phyloP scores from a whole-genome alignment of 2,329 filamentous ascomycete species.

The Exophiala viscosa region DNA sequence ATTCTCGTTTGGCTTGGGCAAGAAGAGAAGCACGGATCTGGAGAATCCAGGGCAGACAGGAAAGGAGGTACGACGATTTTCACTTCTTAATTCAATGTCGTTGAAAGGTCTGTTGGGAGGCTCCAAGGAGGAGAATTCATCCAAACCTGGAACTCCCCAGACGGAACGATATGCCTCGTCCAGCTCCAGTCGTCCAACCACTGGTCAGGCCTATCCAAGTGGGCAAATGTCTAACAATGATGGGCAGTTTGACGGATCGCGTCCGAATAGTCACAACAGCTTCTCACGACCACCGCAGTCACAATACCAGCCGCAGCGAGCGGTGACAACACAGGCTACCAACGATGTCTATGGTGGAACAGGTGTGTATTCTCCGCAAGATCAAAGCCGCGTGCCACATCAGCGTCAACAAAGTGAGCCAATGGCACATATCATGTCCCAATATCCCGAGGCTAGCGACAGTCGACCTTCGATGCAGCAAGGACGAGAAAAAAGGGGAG shows the following conservation, averaged over 20 bases:
- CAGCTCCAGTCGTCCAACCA: slow-evolving; percentile 9
- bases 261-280: slow-evolving; percentile 21
- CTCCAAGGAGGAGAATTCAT: slow-evolving; percentile 49
- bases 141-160: slow-evolving; percentile 40
- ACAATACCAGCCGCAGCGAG: slow-evolving; percentile 18
- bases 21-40: slow-evolving; percentile 68
- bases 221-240: slow-evolving; percentile 17
- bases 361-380: slow-evolving; percentile 23
- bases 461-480: slow-evolving; percentile 41
- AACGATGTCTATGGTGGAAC: slow-evolving; percentile 30
- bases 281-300: slow-evolving; percentile 27
- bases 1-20: slow-evolving; percentile 65
- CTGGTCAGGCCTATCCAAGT: slow-evolving; percentile 13
- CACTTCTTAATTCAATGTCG: slow-evolving; percentile 62
- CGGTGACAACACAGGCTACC: slow-evolving; percentile 5
- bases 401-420: slow-evolving; percentile 38
- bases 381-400: slow-evolving; percentile 22
- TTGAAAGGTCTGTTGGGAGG: slow-evolving; percentile 61
- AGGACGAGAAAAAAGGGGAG: slow-evolving; percentile 47
- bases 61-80: slow-evolving; percentile 64
- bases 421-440: slow-evolving; percentile 24
- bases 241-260: slow-evolving; percentile 23
- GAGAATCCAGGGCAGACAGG: slow-evolving; percentile 53
- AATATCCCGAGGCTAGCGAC: slow-evolving; percentile 41
- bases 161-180: slow-evolving; percentile 26